These are phyloP conservation scores for Pichia sp. DNA, from an alignment of 1,139 yeast species.

Conservation along the genomic window DNA sequence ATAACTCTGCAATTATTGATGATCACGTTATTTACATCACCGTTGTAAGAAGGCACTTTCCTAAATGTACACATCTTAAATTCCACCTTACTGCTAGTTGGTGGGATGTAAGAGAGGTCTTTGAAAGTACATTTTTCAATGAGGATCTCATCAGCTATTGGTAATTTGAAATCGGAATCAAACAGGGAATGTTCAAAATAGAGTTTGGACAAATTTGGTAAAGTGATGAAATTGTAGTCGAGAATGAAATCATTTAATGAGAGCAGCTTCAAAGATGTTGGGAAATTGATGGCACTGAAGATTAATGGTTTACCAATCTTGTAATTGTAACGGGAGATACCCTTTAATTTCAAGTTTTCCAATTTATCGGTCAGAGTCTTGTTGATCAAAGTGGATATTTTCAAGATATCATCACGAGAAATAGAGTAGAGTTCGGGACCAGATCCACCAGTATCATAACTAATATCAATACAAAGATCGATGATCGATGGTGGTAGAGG, in stretches of 20 bases:
- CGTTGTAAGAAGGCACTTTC: constrained; percentile 22
- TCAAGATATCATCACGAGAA: constrained; percentile 24
- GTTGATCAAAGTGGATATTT: constrained; percentile 21
- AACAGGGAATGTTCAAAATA: constrained; percentile 25
- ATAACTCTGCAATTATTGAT: constrained; percentile 24
- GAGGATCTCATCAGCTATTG: constrained; percentile 21
- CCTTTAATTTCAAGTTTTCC: constrained; percentile 23
- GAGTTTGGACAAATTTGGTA: constrained; percentile 21
- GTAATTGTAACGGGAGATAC: constrained; percentile 25
- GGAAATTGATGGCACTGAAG: constrained; percentile 23
- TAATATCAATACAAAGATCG: constrained; percentile 25
- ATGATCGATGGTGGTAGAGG: constrained; percentile 23
- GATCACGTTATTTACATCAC: constrained; percentile 21
- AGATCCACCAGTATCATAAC: constrained; percentile 26
- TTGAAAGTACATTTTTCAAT: constrained; percentile 26
- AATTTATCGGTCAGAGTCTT: constrained; percentile 21
- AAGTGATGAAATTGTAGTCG: constrained; percentile 20
- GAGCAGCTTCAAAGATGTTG: constrained; percentile 19
- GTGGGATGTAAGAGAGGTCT: constrained; percentile 21
- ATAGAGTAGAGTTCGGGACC: constrained; percentile 23
- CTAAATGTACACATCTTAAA: constrained; percentile 27
- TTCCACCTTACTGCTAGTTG: constrained; percentile 17
- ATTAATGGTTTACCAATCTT: constrained; percentile 25
- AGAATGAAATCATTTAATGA: constrained; percentile 25
- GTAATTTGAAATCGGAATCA: constrained; percentile 24